Evolutionary conservation across 306 rosid genomes (phyloP).

Genomic region (Medicago truncatula): DNA sequence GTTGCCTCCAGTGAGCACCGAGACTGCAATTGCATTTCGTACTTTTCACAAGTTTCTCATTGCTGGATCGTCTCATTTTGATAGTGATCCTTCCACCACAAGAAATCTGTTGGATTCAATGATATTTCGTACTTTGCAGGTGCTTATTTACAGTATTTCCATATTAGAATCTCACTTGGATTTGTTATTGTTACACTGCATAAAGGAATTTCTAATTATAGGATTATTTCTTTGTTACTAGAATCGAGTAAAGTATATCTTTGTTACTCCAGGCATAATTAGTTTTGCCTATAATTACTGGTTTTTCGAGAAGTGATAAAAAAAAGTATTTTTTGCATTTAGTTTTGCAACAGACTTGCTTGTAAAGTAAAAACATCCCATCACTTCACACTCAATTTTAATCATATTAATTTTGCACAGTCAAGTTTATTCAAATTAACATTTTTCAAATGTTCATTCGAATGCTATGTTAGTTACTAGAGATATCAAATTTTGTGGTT

Average conservation of each 20-base stretch:
- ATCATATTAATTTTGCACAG: no score
- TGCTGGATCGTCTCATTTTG: slow-evolving; percentile 74
- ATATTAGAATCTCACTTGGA: slow-evolving; percentile 13
- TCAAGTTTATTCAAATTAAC: neutral
- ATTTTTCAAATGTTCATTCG: neutral
- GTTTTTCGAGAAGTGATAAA: neutral
- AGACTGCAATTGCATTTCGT: slow-evolving; percentile 79
- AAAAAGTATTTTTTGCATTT: neutral
- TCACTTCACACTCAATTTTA: no score
- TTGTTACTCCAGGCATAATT: neutral
- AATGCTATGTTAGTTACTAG: slow-evolving; percentile 27
- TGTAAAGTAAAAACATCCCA: neutral
- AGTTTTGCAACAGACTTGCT: neutral
- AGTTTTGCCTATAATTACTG: neutral
- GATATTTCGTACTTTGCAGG: slow-evolving; percentile 71
- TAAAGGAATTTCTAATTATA: slow-evolving; percentile 3
- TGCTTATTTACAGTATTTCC: slow-evolving; percentile 40
- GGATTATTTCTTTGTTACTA: slow-evolving; percentile 15
- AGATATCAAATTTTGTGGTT: slow-evolving; percentile 32
- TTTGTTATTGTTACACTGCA: slow-evolving; percentile 11
- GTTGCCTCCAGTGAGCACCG: slow-evolving; percentile 82
- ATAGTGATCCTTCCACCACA: slow-evolving; percentile 65
- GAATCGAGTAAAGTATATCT: neutral
- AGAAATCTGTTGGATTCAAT: slow-evolving; percentile 66
- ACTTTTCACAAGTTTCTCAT: slow-evolving; percentile 78